Evolutionary conservation across 2,329 filamentous ascomycete species (phyloP), one percentile per base, ranked within the genome.

Genomic region (Didymella exigua): DNA sequence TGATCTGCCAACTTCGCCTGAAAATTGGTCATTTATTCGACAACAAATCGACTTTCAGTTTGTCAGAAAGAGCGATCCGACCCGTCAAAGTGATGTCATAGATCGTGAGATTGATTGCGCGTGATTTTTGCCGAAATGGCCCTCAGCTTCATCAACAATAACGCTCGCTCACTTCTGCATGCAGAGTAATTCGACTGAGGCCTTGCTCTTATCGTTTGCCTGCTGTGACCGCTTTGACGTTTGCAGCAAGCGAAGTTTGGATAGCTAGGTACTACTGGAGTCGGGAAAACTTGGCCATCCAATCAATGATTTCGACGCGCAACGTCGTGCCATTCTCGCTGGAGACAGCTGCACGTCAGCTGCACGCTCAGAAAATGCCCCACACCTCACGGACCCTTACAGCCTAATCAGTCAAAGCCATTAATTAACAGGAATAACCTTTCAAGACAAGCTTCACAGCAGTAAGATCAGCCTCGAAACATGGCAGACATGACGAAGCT

Each of bases 361-460:
- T 34, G 40, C 38, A 54, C 30, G 31, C 16, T 45, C 51, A 45
- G 45, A 45, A 23, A 48, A 33, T 45, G 51, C 52, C 33, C 46
- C 41, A 19, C 41, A 33, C 21, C 23, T 9, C 13, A 41, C 26
- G 33, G 34, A 42, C 45, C 27, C 41, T 41, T 19, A 27, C 19
- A 29, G 13, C 5, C 5, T 30, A 4, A 9, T 45, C 31, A 49
- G 43, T 54, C 2, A 30, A 11, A n/a, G 26, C n/a, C n/a, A n/a
- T n/a, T n/a, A n/a, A 23, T 19, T 16, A 26, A 23, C n/a, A 8
- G n/a, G 9, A n/a, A 41, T 13, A 40, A 29, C 29, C 40, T 34
- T 21, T 13, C 13, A 19, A 34, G 21, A 1, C 26, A n/a, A 18
- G 5, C 6, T 8, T 33, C 6, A 18, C 11, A 16, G 13, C n/a